Evolutionary conservation across 1,139 yeast genomes (phyloP).

Genomic region (Geotrichum carabidarum): DNA sequence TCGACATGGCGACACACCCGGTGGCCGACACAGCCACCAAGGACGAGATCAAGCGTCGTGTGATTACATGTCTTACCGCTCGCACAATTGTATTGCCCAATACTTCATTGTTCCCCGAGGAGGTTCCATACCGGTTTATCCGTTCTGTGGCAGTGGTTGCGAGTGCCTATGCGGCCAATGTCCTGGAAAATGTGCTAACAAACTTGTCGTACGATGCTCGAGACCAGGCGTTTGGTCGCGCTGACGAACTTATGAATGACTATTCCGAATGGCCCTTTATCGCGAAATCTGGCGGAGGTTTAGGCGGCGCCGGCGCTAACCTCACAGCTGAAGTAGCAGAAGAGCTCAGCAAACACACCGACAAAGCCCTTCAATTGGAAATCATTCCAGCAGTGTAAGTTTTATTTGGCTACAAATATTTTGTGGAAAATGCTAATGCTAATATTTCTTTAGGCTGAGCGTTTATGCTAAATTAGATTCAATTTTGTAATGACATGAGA

Average conservation of each 20-base stretch:
- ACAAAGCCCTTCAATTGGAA: constrained; percentile 71
- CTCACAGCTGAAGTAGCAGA: constrained; percentile 60
- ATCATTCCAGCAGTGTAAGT: constrained; percentile 78
- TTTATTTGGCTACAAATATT: constrained; percentile 6
- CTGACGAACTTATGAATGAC: constrained; percentile 80
- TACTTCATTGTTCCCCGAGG: constrained; percentile 61
- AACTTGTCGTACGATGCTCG: constrained; percentile 80
- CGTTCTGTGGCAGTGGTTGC: constrained; percentile 80
- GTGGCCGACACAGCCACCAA: constrained; percentile 83
- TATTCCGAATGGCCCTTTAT: constrained; percentile 85
- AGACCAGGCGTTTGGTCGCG: constrained; percentile 88
- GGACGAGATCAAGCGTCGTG: constrained; percentile 66
- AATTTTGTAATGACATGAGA: constrained; percentile 27
- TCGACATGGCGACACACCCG: constrained; percentile 99
- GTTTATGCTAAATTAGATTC: constrained; percentile 39
- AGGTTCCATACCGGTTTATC: constrained; percentile 62
- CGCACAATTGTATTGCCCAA: constrained; percentile 53
- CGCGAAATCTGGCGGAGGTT: constrained; percentile 48
- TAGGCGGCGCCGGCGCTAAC: constrained; percentile 69
- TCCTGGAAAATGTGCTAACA: constrained; percentile 80
- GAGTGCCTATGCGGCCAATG: constrained; percentile 94
- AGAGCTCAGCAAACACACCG: constrained; percentile 56
- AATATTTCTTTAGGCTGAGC: constrained; percentile 22
- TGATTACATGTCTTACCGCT: constrained; percentile 62
- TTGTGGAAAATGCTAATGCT: constrained; percentile 42